A percentile compares a stretch with the other conserved stretches of the same genome.
phyloP scores from a whole-genome alignment of 2,329 filamentous ascomycete genomes.

The Cercospora sp. region DNA sequence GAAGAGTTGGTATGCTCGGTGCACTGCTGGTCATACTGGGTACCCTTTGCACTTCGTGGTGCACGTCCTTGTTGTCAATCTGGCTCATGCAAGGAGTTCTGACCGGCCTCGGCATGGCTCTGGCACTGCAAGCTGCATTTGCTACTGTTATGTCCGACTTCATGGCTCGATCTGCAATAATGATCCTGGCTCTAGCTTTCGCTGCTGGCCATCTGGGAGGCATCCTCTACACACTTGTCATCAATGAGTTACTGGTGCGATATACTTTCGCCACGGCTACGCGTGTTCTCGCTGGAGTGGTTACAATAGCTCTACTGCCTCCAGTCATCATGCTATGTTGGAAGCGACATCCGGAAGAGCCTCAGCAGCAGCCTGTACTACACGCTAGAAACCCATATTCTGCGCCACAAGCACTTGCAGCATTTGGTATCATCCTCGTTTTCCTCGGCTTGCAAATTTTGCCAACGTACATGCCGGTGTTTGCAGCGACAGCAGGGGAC shows the following conservation, averaged over 20 bases:
- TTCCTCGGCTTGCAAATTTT: neutral
- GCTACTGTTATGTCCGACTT: neutral
- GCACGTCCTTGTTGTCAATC: neutral
- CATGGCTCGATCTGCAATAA: neutral
- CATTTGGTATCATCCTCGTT: neutral
- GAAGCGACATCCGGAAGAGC: neutral
- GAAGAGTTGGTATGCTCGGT: neutral
- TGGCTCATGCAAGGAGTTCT: neutral
- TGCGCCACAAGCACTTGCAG: neutral
- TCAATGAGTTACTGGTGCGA: neutral
- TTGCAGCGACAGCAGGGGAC: neutral
- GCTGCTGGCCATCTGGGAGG: neutral
- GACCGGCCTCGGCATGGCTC: neutral
- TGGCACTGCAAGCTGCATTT: neutral
- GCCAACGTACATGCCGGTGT: neutral
- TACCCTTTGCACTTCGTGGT: neutral
- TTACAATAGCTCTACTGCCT: neutral
- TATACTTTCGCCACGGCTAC: neutral
- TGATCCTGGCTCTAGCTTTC: neutral
- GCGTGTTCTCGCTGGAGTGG: neutral
- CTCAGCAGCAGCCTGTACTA: neutral
- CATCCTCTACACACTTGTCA: neutral
- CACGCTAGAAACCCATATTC: neutral
- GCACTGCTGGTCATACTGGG: neutral
- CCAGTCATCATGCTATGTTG: neutral